These are phyloP conservation scores for Saraca asoca DNA, from an alignment of 331 rosid genomes.

Conservation along the genomic window DNA sequence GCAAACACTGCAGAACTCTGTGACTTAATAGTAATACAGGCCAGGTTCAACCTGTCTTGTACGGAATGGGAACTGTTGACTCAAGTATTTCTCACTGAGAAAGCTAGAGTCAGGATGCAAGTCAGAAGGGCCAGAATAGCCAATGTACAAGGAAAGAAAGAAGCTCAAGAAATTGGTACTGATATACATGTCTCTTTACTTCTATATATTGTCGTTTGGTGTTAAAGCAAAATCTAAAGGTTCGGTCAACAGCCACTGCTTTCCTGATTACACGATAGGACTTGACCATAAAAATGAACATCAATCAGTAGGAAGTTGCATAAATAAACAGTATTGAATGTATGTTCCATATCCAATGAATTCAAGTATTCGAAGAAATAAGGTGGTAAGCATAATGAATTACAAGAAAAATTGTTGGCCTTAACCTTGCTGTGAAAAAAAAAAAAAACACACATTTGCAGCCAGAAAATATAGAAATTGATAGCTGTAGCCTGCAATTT, in stretches of 20 bases:
- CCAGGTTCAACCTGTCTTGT: neutral
- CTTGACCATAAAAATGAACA: constrained; percentile 10
- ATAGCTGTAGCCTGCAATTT: neutral
- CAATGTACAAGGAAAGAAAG: constrained; percentile 1
- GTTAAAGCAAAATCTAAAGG: constrained; percentile 13
- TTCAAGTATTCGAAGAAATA: constrained; percentile 18
- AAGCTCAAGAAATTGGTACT: constrained; percentile 25
- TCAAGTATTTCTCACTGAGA: neutral
- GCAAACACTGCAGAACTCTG: constrained; percentile 1
- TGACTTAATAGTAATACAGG: neutral
- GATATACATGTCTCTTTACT: neutral
- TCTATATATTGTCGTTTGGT: neutral
- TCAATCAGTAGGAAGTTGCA: neutral
- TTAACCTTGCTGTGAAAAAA: constrained; percentile 6
- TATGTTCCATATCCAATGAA: constrained; percentile 28
- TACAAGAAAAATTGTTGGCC: constrained; percentile 7
- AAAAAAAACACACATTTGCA: neutral
- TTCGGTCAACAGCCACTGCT: constrained; percentile 17
- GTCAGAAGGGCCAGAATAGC: constrained; percentile 28
- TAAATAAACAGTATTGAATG: neutral
- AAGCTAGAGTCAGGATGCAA: constrained; percentile 16
- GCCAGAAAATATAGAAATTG: constrained; percentile 5
- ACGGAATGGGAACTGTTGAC: constrained; percentile 4
- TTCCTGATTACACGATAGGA: constrained; percentile 1
- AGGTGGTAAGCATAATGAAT: constrained; percentile 19